phyloP scores from a whole-genome alignment of 768 basidiomycete genomes.

The Leucocoprinus birnbaumii region DNA sequence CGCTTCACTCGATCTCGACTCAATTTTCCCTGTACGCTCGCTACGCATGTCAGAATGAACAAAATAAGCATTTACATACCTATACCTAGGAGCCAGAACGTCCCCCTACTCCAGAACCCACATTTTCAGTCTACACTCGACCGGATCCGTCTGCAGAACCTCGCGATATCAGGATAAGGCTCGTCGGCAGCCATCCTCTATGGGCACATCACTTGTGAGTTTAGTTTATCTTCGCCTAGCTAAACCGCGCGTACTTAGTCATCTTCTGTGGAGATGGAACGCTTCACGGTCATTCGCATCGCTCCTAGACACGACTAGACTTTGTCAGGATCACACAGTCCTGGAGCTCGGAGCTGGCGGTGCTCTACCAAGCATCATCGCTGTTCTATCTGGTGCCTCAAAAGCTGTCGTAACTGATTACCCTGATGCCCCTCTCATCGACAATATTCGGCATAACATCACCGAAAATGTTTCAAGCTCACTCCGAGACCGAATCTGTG shows the following conservation, averaged over 20 bases:
- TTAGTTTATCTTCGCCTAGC: not conserved
- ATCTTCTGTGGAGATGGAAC: conserved; percentile 62
- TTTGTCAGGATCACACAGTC: conserved; percentile 45
- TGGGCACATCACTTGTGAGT: conserved; percentile 80
- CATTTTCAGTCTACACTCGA: conserved; percentile 47
- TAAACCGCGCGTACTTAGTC: not conserved
- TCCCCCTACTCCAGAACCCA: conserved; percentile 67
- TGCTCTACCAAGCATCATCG: conserved; percentile 80
- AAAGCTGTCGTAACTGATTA: conserved; percentile 92
- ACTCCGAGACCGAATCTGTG: conserved; percentile 31
- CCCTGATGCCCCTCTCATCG: conserved; percentile 72
- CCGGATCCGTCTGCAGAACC: conserved; percentile 17
- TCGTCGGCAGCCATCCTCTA: conserved; percentile 78
- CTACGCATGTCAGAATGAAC: conserved; percentile 25
- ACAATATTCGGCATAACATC: conserved; percentile 76
- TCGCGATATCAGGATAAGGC: conserved; percentile 50
- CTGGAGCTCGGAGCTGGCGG: conserved; percentile 95
- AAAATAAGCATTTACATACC: not conserved
- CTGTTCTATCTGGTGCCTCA: conserved; percentile 26
- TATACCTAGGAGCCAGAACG: conserved; percentile 55
- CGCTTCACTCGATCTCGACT: conserved; percentile 33
- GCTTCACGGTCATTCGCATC: conserved; percentile 71
- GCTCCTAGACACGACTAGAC: conserved; percentile 55
- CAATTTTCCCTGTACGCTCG: conserved; percentile 47
- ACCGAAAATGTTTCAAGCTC: conserved; percentile 42